These are phyloP conservation scores for Cocos nucifera DNA, from an alignment of 176 grass and related monocot species.

Conservation along the genomic window DNA sequence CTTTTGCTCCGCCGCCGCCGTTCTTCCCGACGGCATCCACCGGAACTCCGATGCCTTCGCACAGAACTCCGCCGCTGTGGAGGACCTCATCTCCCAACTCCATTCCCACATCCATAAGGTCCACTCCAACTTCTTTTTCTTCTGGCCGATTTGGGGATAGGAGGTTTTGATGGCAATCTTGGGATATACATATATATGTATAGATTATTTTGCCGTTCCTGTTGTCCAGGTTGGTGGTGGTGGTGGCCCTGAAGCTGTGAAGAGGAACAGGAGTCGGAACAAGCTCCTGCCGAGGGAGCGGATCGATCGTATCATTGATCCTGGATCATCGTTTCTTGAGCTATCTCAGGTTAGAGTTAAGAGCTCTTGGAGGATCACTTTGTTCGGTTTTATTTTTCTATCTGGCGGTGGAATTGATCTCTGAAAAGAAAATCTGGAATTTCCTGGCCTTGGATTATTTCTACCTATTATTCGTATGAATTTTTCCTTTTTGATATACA, in stretches of 20 bases:
- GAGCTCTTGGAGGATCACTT: no score
- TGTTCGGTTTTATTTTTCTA: not conserved
- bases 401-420: no score
- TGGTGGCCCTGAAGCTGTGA: constrained; percentile 66
- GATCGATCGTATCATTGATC: constrained; percentile 73
- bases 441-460: not conserved
- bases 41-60: constrained; percentile 44
- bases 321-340: constrained; percentile 84
- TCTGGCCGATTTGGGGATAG: not conserved
- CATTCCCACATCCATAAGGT: constrained; percentile 50
- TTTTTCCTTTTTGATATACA: not conserved
- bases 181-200: not conserved
- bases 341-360: constrained; percentile 64
- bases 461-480: not conserved
- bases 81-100: constrained; percentile 59
- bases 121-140: not conserved
- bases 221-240: constrained; percentile 53
- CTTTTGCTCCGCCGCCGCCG: constrained; percentile 30
- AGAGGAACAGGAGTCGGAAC: constrained; percentile 58
- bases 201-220: not conserved
- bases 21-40: constrained; percentile 56
- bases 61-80: constrained; percentile 49
- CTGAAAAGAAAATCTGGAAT: not conserved
- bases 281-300: constrained; percentile 83
- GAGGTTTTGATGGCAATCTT: not conserved